A percentile compares a stretch with the other conserved stretches of the same genome.
phyloP scores from a whole-genome alignment of 805 yeast genomes.

The Kluyveromyces dobzhanskii region DNA sequence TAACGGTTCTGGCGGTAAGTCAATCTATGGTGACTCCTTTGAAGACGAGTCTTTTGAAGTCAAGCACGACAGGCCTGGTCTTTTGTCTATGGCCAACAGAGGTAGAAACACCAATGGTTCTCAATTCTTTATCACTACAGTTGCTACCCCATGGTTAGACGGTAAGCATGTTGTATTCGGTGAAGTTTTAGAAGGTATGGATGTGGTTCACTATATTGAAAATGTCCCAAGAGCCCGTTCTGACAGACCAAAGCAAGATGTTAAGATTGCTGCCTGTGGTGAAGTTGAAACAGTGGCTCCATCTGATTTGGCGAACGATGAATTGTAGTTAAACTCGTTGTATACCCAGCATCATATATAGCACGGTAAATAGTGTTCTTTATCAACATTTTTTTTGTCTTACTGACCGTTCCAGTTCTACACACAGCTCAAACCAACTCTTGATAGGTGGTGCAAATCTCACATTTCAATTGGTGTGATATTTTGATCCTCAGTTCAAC shows the following conservation, averaged over 20 bases:
- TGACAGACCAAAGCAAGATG: constrained; percentile 62
- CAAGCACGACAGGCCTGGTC: constrained; percentile 62
- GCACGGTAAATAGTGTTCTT: constrained; percentile 4
- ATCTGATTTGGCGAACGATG: constrained; percentile 5
- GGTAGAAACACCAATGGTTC: constrained; percentile 83
- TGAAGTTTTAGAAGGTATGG: constrained; percentile 82
- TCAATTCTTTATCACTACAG: constrained; percentile 85
- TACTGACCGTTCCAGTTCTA: too few relatives aligned
- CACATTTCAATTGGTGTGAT: too few relatives aligned
- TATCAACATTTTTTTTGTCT: too few relatives aligned
- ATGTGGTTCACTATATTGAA: constrained; percentile 71
- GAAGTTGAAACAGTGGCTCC: constrained; percentile 36
- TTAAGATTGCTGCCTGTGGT: constrained; percentile 65
- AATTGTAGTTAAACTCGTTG: constrained; percentile 2
- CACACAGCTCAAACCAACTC: too few relatives aligned
- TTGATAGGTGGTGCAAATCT: too few relatives aligned
- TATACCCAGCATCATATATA: not conserved
- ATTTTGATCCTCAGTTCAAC: too few relatives aligned
- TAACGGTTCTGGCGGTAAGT: constrained; percentile 66
- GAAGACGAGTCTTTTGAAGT: constrained; percentile 60
- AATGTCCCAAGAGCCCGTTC: constrained; percentile 57
- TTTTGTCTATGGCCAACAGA: constrained; percentile 72
- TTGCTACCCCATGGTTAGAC: constrained; percentile 83
- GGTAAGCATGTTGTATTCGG: constrained; percentile 96
- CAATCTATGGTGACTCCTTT: constrained; percentile 61